A percentile compares a stretch with the other conserved stretches of the same genome.
phyloP scores from a whole-genome alignment of 306 rosid genomes.

The Astragalus membranaceus region DNA sequence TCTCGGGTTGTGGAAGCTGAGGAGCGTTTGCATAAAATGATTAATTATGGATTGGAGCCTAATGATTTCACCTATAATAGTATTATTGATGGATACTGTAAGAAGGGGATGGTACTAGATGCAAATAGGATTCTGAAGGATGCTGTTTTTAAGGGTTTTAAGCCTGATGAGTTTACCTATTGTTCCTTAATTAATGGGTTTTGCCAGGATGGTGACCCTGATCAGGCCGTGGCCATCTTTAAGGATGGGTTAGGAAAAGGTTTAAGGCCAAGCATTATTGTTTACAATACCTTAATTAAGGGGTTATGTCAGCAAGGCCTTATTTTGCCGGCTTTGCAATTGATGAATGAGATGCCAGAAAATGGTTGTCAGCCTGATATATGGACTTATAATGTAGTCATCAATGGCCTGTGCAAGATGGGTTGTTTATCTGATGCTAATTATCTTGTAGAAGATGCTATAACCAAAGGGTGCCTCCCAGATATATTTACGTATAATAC shows the following conservation, averaged over 20 bases:
- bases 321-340: slow-evolving; percentile 74
- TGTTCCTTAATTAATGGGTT: slow-evolving; percentile 76
- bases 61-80: slow-evolving; percentile 74
- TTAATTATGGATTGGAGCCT: slow-evolving; percentile 70
- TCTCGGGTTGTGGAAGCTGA: slow-evolving; percentile 64
- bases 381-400: slow-evolving; percentile 73
- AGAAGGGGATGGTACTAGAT: slow-evolving; percentile 57
- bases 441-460: slow-evolving; percentile 60
- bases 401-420: slow-evolving; percentile 87
- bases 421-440: slow-evolving; percentile 74
- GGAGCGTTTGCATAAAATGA: slow-evolving; percentile 58
- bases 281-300: slow-evolving; percentile 68
- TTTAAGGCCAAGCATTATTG: slow-evolving; percentile 54
- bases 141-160: slow-evolving; percentile 76
- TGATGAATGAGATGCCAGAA: slow-evolving; percentile 74
- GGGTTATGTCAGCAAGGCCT: slow-evolving; percentile 74
- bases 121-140: slow-evolving; percentile 66
- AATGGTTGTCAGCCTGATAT: slow-evolving; percentile 60
- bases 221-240: slow-evolving; percentile 61
- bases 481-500: slow-evolving; percentile 84
- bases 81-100: slow-evolving; percentile 77
- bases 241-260: slow-evolving; percentile 61
- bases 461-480: slow-evolving; percentile 66
- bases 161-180: slow-evolving; percentile 77
- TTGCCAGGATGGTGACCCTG: slow-evolving; percentile 57